Evolutionary conservation across 352 stramenopile genomes (phyloP), one percentile per base, ranked within the genome.

Genomic region (Globisporangium irregulare): DNA sequence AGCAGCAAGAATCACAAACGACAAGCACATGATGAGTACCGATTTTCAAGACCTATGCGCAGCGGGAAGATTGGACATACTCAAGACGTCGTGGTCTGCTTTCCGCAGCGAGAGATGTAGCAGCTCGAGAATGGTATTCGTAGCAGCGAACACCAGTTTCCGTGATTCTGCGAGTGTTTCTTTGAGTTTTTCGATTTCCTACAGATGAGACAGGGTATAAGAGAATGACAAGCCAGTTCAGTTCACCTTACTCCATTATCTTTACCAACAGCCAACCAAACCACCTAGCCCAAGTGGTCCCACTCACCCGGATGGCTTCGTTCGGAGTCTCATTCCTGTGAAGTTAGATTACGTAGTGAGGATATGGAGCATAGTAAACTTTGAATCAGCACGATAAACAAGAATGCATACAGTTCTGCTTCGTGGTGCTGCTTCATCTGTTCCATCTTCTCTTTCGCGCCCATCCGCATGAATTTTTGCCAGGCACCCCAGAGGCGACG

Each of bases 141-240:
- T 87, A 3, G 82, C 80, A n/a, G 73, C 72, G 57, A 86, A 87
- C 0, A 90, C 78, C 18, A 92, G 64, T 36, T 82, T 87, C 5
- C 83, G 60, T 0, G 79, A 81, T 55, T 92, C 84, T 9, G 73
- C 70, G 7, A 89, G 71, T 18, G 65, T 78, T 61, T 90, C 82
- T 71, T 82, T 81, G 25, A 92, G 56, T 7, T 75, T 74, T 59
- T 91, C 82, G 27, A 91, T 90, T 56, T 88, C 79, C 79, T 89
- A 9, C 55, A 46, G 15, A 41, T 9, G 8, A 64, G 9, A 8
- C 20, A 24, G 8, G 2, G 1, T 15, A 6, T 12, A n/a, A 10
- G 24, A 3, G 34, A 41, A 41, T 41, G 34, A 34, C 7, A 15
- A n/a, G 32, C 25, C 27, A 25, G 54, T n/a, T 59, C 2, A 25